Evolutionary conservation across 2,329 filamentous ascomycete species (phyloP).

Genomic region (Hypocreales sp.): DNA sequence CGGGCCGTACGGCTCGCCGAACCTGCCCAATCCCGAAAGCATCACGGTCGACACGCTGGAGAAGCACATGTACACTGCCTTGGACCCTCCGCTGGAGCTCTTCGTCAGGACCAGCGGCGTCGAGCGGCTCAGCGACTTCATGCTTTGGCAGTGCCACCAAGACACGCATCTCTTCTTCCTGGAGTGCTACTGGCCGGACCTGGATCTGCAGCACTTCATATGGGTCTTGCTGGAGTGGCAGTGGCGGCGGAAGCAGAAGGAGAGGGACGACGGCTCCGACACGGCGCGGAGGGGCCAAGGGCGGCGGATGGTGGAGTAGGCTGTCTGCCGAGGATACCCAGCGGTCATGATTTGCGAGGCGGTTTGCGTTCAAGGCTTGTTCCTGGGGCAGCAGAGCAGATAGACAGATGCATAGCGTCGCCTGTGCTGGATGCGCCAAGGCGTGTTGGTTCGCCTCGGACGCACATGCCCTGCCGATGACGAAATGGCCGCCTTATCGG

Average conservation of each 20-base stretch:
- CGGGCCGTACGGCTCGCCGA: slow-evolving; percentile 18
- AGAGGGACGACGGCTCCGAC: slow-evolving; percentile 29
- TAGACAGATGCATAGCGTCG: not conserved
- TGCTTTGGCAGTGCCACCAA: slow-evolving; percentile 97
- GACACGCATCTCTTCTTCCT: slow-evolving; percentile 87
- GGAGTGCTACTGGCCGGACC: slow-evolving; percentile 88
- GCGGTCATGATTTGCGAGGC: too few species aligned
- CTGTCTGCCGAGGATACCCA: slow-evolving; percentile 7
- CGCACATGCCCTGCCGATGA: too few species aligned
- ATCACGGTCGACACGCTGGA: slow-evolving; percentile 75
- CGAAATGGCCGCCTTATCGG: too few species aligned
- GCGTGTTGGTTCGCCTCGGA: too few species aligned
- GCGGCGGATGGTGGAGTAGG: slow-evolving; percentile 9
- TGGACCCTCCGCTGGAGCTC: slow-evolving; percentile 76
- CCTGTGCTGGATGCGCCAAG: too few species aligned
- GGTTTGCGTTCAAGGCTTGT: too few species aligned
- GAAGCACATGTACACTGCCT: slow-evolving; percentile 75
- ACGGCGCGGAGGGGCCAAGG: slow-evolving; percentile 13
- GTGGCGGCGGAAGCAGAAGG: slow-evolving; percentile 44
- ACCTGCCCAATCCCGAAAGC: slow-evolving; percentile 59
- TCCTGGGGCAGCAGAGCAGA: too few species aligned
- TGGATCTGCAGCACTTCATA: slow-evolving; percentile 84
- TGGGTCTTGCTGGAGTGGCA: slow-evolving; percentile 89
- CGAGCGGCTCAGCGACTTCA: slow-evolving; percentile 85
- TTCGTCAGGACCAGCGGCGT: slow-evolving; percentile 89